A percentile compares a stretch with the other conserved stretches of the same genome.
Conservation (phyloP, 345 rosid genomes). For the Gossypium ekmanianum region DNA sequence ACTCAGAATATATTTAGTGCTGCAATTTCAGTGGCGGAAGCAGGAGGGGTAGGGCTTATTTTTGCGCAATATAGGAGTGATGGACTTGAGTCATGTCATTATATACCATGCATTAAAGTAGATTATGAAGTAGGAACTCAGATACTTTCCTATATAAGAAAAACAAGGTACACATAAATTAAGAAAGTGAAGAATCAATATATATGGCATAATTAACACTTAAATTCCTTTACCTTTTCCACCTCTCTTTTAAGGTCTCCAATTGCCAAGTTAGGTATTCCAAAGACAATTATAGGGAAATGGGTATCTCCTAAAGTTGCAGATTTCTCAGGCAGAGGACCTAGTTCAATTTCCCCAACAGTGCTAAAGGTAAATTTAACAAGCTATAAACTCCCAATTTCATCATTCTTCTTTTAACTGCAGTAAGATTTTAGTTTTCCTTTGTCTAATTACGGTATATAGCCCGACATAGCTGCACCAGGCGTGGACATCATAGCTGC, state of each 20-base stretch:
- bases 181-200: background rate
- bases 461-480: conserved; percentile 89
- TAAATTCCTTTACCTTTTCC: too few relatives aligned
- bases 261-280: conserved; percentile 40
- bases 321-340: conserved; percentile 83
- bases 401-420: background rate
- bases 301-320: conserved; percentile 52
- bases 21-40: conserved; percentile 25
- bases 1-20: conserved; percentile 23
- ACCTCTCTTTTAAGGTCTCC: conserved; percentile 26
- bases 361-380: conserved; percentile 61
- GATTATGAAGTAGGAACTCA: conserved; percentile 40
- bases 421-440: conserved; percentile 33
- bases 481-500: conserved; percentile 76
- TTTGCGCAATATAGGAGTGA: conserved; percentile 29
- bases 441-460: conserved; percentile 18
- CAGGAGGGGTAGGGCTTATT: conserved; percentile 43
- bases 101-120: conserved; percentile 40
- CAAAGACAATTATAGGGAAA: conserved; percentile 41
- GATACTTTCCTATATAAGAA: conserved; percentile 41
- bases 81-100: conserved; percentile 25
- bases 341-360: conserved; percentile 51
- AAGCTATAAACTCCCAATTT: conserved; percentile 25
- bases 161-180: conserved; percentile 33
- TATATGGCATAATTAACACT: background rate